These are phyloP conservation scores for Arabis alpina DNA, from an alignment of 345 rosid genomes.

Conservation along the genomic window DNA sequence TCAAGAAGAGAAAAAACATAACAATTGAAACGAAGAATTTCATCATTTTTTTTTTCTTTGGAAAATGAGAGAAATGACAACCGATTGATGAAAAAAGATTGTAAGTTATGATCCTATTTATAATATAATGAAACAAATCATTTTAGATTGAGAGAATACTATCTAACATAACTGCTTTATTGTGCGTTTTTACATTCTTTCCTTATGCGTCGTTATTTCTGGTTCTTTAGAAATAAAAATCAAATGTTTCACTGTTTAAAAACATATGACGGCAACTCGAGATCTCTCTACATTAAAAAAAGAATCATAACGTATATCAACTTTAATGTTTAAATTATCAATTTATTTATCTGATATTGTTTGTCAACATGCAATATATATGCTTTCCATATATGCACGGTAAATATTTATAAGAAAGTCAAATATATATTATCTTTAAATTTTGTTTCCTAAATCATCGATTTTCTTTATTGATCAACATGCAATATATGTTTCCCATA, in stretches of 20 bases:
- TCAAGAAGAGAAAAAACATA: slow-evolving; percentile 12
- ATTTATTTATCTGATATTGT: neutral
- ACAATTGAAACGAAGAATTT: slow-evolving; percentile 9
- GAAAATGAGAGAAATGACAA: neutral
- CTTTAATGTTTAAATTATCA: neutral
- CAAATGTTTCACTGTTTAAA: neutral
- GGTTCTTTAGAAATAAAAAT: neutral
- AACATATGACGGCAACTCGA: neutral
- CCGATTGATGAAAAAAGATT: neutral
- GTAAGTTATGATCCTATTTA: neutral
- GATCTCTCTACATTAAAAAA: no score
- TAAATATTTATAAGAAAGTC: neutral
- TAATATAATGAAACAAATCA: neutral
- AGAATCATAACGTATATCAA: no score
- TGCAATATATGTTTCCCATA: neutral
- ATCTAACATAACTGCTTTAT: neutral
- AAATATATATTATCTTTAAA: neutral
- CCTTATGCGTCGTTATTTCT: neutral
- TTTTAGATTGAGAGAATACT: neutral
- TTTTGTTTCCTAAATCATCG: neutral
- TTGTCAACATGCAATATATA: slow-evolving; percentile 34
- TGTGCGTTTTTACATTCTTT: neutral
- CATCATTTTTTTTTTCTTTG: neutral
- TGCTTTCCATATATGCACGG: neutral
- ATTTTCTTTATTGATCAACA: neutral